Evolutionary conservation across 345 rosid species (phyloP), one percentile per base, ranked within the genome.

Genomic region (Viola odorata): DNA sequence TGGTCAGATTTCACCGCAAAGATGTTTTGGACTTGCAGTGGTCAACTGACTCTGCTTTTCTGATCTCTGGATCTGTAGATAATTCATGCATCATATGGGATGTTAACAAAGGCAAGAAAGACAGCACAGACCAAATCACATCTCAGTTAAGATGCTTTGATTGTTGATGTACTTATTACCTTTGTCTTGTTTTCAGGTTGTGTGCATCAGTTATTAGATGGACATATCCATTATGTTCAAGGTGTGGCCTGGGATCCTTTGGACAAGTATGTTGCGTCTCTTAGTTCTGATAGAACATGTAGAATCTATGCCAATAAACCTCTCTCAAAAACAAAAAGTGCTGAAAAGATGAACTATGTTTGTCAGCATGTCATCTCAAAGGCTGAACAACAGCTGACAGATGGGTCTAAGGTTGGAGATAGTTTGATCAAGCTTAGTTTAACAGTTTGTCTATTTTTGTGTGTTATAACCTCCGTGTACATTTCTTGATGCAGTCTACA

Each of bases 161-260:
- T 14, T 13, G 13, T 53, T 39, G 36, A 60, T 62, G 57, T 59
- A 38, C 38, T 58, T 62, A 16, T 50, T 40, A 8, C 48, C 47
- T 53, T 75, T 45, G 23, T 67, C 52, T 60, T 42, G 14, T 71
- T 60, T 68, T 77, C 76, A 94, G 99, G 97, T 71, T 86, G 87
- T 47, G 97, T 86, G 15, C 82, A 81, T 76, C 99, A 94, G 84
- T 76, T 94, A 68, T 65, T 94, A 77, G 95, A 94, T 71, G 81
- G 80, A 6, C 99, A 94, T 75, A 78, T 72, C 69, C 99, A 94
- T 79, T 94, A 94, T 78, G 99, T 94, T 69, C 99, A 94, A 75
- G 99, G 99, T 58, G 99, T 94, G 63, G 86, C 97, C 6, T 94
- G 97, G 99, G 97, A 94, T 75, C 99, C 99, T 54, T 73, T 88